Evolutionary conservation across 805 yeast species (phyloP).

Genomic region (Ogataea neopini): DNA sequence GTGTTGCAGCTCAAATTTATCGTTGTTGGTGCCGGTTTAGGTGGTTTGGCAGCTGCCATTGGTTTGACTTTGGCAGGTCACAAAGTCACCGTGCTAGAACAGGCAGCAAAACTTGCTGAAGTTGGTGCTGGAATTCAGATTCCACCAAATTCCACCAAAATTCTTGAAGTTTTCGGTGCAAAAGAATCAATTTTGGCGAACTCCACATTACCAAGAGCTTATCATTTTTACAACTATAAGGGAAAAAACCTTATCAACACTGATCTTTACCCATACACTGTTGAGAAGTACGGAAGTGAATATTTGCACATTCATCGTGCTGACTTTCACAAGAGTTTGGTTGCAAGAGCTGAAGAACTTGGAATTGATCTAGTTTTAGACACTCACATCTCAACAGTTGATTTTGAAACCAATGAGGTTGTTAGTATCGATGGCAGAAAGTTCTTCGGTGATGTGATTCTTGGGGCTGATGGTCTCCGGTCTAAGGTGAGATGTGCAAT

Average conservation of each 20-base stretch:
- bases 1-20: conserved; percentile 15
- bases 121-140: conserved; percentile 26
- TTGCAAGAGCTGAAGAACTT: conserved; percentile 12
- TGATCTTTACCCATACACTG: conserved; percentile 15
- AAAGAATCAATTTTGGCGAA: conserved; percentile 7
- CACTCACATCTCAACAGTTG: conserved; percentile 12
- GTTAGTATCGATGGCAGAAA: conserved; percentile 12
- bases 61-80: conserved; percentile 29
- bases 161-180: conserved; percentile 17
- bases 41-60: conserved; percentile 33
- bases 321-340: conserved; percentile 16
- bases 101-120: conserved; percentile 25
- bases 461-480: conserved; percentile 21
- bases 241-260: conserved; percentile 14
- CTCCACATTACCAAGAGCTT: conserved; percentile 17
- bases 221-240: conserved; percentile 16
- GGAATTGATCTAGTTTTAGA: conserved; percentile 10
- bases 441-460: conserved; percentile 17
- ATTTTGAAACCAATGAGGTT: conserved; percentile 11
- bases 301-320: conserved; percentile 22
- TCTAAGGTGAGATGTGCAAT: conserved; percentile 14
- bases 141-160: conserved; percentile 20
- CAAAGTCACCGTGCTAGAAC: conserved; percentile 29
- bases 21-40: conserved; percentile 36
- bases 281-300: conserved; percentile 14